Conservation (phyloP, 352 stramenopile species). For the Lagenidium sp. region DNA sequence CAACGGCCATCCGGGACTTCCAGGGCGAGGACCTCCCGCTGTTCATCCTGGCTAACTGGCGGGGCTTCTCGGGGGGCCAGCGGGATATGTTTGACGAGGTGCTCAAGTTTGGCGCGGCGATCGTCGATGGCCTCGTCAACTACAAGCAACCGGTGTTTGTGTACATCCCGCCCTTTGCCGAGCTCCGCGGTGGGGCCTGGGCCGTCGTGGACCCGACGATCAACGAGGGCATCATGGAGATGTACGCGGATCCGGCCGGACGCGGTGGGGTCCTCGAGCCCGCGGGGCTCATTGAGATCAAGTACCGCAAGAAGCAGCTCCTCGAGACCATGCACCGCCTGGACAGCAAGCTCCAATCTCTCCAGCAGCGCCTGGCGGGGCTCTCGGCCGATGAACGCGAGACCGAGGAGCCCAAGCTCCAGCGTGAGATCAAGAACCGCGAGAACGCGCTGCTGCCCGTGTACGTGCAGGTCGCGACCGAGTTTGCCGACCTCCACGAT, state of each 20-base stretch:
- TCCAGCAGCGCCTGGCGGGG: constrained; percentile 74
- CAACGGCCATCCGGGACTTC: constrained; percentile 99
- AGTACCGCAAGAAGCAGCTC: constrained; percentile 98
- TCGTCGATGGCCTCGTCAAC: constrained; percentile 98
- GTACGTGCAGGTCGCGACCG: constrained; percentile 97
- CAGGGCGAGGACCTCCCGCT: constrained; percentile 97
- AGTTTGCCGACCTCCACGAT: constrained; percentile 99
- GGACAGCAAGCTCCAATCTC: constrained; percentile 87
- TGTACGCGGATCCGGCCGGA: constrained; percentile 95
- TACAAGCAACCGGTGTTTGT: constrained; percentile 99
- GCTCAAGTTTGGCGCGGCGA: constrained; percentile 99
- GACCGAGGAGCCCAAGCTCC: constrained; percentile 43
- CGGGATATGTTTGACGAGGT: constrained; percentile 99
- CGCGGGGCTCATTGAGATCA: constrained; percentile 97
- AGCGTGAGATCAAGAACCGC: constrained; percentile 87
- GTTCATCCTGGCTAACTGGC: constrained; percentile 99
- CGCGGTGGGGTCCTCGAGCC: constrained; percentile 98
- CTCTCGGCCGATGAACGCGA: constrained; percentile 38
- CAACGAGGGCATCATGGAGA: constrained; percentile 99
- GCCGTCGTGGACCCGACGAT: constrained; percentile 99
- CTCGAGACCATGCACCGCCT: constrained; percentile 95
- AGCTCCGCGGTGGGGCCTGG: constrained; percentile 98
- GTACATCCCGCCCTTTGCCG: constrained; percentile 99
- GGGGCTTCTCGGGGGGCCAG: constrained; percentile 99
- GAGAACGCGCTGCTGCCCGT: constrained; percentile 94